Conservation (phyloP, 1,139 yeast genomes). For the Geotrichum cucujoidarum region DNA sequence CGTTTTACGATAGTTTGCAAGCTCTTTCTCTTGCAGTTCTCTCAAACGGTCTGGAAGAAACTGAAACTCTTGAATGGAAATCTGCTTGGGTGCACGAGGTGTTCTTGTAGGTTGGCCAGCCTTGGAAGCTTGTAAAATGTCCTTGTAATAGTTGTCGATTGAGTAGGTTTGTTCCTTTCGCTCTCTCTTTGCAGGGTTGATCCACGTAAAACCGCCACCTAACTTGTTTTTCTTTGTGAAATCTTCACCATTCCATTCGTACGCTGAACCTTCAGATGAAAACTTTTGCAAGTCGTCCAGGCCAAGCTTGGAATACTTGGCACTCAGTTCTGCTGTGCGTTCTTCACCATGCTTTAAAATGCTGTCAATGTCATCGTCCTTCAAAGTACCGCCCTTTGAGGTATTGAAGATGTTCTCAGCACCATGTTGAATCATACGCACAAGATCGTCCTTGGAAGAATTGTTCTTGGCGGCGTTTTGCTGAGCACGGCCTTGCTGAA, state of each 20-base stretch:
- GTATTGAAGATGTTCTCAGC: constrained; percentile 73
- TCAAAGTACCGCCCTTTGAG: constrained; percentile 31
- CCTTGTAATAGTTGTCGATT: constrained; percentile 83
- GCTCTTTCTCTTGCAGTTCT: constrained; percentile 71
- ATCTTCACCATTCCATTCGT: constrained; percentile 96
- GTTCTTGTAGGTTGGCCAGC: constrained; percentile 48
- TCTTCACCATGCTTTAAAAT: constrained; percentile 74
- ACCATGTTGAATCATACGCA: constrained; percentile 96
- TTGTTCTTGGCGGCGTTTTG: constrained; percentile 46
- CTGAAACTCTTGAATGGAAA: constrained; percentile 70
- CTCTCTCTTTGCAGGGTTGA: constrained; percentile 83
- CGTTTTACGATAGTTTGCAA: constrained; percentile 64
- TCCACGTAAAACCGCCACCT: constrained; percentile 46
- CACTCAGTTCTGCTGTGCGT: constrained; percentile 70
- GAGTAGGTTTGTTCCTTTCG: constrained; percentile 79
- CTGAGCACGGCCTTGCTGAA: constrained; percentile 80
- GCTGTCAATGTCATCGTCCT: constrained; percentile 74
- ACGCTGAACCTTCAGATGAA: constrained; percentile 76
- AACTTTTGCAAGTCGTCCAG: constrained; percentile 89
- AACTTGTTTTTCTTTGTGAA: constrained; percentile 58
- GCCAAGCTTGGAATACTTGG: constrained; percentile 77
- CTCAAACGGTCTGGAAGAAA: constrained; percentile 68
- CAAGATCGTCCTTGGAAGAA: constrained; percentile 70
- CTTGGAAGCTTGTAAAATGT: constrained; percentile 48
- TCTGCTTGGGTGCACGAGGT: constrained; percentile 52